Base-by-base conservation (phyloP, 2,329 filamentous ascomycete species). In the Ophiostoma ulmi region DNA sequence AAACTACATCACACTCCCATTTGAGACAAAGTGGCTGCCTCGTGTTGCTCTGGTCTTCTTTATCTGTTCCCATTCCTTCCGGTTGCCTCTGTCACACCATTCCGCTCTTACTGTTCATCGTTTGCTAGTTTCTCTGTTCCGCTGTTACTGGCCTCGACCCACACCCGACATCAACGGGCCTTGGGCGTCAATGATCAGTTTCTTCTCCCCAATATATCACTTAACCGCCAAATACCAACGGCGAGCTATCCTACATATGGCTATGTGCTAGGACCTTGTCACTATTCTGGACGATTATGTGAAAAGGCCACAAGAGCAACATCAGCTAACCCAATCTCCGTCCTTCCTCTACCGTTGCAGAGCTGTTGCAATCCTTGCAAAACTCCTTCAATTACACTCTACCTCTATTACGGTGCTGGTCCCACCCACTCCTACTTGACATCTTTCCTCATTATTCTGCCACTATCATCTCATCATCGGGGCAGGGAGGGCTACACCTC, bases 221-320 rank as follows among this genome's bases (percentile, higher is more conserved):
- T 48, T 48, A 58, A 58, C 52, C 52, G 22, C 52, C 52, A 58
- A 58, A 20, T 58, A 58, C 52, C n/a, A 4, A 58, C 52, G n/a
- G 22, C 44, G n/a, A 58, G 52, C n/a, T 14, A 58, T 58, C n/a
- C 52, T 22, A n/a, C 22, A 11, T 58, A 22, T 13, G 52, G 52
- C 52, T 58, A 8, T 55, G 3, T 58, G 52, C n/a, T 26, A 8
- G 52, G 52, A 11, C n/a, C 52, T 58, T 26, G 52, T 26, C 52
- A 58, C 52, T 3, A 58, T 26, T 58, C 26, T 5, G 52, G 52
- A 58, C 13, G n/a, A 48, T n/a, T 20, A 17, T 17, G 17, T 31
- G 39, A 31, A 31, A 31, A 31, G 26, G 52, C 52, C 52, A 58
- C 52, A 58, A n/a, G 44, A 48, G 22, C 10, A 58, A 58, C 26